phyloP scores from a whole-genome alignment of 169 alveolate species.

The Plasmodium sp. region DNA sequence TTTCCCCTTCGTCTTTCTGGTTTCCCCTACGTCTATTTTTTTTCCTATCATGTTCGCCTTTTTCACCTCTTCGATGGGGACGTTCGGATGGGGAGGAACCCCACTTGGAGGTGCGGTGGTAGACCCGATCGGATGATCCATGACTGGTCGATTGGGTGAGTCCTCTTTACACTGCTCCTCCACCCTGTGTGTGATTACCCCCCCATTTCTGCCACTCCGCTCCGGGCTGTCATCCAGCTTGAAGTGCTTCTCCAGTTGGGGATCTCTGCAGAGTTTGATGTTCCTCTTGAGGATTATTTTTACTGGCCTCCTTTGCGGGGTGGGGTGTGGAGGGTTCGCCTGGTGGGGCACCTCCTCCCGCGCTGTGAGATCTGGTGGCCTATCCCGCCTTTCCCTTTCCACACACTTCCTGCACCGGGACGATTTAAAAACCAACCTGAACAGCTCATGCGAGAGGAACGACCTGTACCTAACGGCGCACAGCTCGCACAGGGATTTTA shows the following conservation, averaged over 20 bases:
- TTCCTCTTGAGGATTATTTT: conserved; percentile 13
- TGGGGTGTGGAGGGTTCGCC: neutral
- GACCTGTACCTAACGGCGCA: conserved; percentile 9
- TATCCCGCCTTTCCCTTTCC: neutral
- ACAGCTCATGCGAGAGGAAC: conserved; percentile 8
- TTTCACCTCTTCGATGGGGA: neutral
- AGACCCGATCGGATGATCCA: neutral
- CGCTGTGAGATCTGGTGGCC: neutral
- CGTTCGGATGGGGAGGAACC: neutral
- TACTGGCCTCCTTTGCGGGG: neutral
- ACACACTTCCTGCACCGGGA: neutral
- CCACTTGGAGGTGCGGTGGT: neutral
- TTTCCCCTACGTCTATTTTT: neutral
- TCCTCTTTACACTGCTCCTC: neutral
- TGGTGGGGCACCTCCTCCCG: neutral
- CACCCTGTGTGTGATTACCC: neutral
- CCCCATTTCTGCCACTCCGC: neutral
- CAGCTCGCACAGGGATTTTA: neutral
- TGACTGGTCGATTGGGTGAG: neutral
- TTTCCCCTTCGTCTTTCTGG: neutral
- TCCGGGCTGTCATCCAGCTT: neutral
- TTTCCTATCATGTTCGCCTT: neutral
- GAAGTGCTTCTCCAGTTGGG: neutral
- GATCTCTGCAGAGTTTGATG: neutral
- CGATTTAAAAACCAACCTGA: conserved; percentile 8